These are phyloP conservation scores for Malassezia japonica DNA, from an alignment of 1,284 basidiomycete species.

Conservation along the genomic window DNA sequence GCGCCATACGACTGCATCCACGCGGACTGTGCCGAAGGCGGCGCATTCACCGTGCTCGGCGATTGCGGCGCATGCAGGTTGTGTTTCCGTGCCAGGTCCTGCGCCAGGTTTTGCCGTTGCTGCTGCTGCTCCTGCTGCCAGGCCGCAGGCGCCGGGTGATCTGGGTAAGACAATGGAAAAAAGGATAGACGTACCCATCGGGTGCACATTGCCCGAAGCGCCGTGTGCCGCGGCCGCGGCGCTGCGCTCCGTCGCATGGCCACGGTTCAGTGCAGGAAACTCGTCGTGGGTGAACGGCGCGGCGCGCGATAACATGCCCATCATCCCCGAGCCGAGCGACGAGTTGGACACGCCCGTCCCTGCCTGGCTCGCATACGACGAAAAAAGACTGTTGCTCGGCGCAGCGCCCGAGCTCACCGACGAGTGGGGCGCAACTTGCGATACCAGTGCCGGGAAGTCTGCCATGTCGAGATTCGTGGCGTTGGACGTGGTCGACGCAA, in stretches of 20 bases:
- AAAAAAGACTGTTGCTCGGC: slow-evolving; percentile 18
- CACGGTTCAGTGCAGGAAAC: slow-evolving; percentile 40
- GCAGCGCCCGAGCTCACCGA: neutral
- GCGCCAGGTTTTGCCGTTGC: slow-evolving; percentile 5
- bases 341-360: slow-evolving; percentile 19
- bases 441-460: slow-evolving; percentile 34
- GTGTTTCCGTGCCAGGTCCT: slow-evolving; percentile 11
- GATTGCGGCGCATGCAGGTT: slow-evolving; percentile 2
- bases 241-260: slow-evolving; percentile 3
- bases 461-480: slow-evolving; percentile 26
- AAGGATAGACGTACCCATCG: neutral
- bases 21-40: neutral
- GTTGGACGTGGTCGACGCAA: slow-evolving; percentile 9
- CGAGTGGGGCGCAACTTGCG: slow-evolving; percentile 16
- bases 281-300: slow-evolving; percentile 39
- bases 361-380: slow-evolving; percentile 36
- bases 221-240: neutral
- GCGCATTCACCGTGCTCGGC: slow-evolving; percentile 1
- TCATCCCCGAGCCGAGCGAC: neutral
- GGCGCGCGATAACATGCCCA: slow-evolving; percentile 12
- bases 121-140: slow-evolving; percentile 6
- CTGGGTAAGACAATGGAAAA: too few species aligned
- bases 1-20: slow-evolving; percentile 14
- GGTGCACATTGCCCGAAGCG: neutral
- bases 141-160: neutral